These are phyloP conservation scores for Triangularia setosa DNA, from an alignment of 2,329 filamentous ascomycete species.

Conservation along the genomic window DNA sequence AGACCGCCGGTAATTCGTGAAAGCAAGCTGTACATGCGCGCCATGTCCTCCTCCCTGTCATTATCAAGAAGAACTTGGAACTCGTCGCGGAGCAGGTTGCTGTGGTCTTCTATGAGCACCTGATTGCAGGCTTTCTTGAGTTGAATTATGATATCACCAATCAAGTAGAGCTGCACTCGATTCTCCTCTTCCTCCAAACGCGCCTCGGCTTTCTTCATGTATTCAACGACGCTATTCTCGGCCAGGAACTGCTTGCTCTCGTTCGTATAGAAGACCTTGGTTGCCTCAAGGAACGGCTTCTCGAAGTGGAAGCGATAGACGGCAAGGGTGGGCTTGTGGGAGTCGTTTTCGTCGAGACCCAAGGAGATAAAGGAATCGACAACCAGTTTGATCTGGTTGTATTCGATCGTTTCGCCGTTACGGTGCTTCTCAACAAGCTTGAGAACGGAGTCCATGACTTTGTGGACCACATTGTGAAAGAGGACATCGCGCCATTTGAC, in stretches of 20 bases:
- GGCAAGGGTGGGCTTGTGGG: constrained; percentile 88
- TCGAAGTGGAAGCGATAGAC: constrained; percentile 94
- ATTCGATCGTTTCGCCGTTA: constrained; percentile 96
- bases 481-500: constrained; percentile 94
- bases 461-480: constrained; percentile 76
- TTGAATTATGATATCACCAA: constrained; percentile 79
- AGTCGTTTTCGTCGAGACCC: constrained; percentile 88
- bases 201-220: constrained; percentile 98
- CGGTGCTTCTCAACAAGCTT: constrained; percentile 96
- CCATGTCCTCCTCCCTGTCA: constrained; percentile 91
- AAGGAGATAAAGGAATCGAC: constrained; percentile 96
- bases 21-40: constrained; percentile 90
- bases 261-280: constrained; percentile 78
- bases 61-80: constrained; percentile 93
- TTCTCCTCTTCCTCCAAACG: constrained; percentile 91
- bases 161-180: constrained; percentile 85
- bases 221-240: constrained; percentile 96
- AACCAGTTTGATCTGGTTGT: constrained; percentile 93
- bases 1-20: constrained; percentile 86
- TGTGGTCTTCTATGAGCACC: constrained; percentile 86
- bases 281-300: constrained; percentile 82
- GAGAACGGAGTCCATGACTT: constrained; percentile 92
- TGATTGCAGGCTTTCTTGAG: constrained; percentile 86
- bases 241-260: constrained; percentile 94
- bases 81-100: constrained; percentile 81